A percentile compares a stretch with the other conserved stretches of the same genome.
These are phyloP conservation scores for Microbotryomycetes sp. DNA, from an alignment of 1,284 basidiomycete genomes.

Conservation along the genomic window DNA sequence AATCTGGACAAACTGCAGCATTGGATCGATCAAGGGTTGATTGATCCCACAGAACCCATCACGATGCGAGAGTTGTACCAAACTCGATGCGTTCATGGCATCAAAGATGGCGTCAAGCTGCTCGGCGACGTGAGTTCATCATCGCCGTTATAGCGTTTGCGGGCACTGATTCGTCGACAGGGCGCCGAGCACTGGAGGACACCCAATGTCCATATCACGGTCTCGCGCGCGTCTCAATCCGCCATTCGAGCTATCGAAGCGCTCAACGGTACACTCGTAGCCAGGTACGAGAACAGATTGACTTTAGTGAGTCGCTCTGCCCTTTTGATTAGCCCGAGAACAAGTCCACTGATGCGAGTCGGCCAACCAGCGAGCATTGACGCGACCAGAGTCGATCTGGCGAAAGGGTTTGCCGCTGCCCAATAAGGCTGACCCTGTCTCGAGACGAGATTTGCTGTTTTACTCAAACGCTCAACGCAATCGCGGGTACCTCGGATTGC, in stretches of 20 bases:
- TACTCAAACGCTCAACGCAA: slow-evolving; percentile 44
- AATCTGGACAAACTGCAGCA: slow-evolving; percentile 81
- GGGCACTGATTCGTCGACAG: slow-evolving; percentile 41
- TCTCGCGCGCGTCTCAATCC: slow-evolving; percentile 76
- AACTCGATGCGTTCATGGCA: slow-evolving; percentile 80
- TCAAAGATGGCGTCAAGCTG: slow-evolving; percentile 84
- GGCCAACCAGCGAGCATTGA: slow-evolving; percentile 22
- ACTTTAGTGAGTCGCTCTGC: slow-evolving; percentile 47
- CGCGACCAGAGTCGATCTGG: slow-evolving; percentile 30
- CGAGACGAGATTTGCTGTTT: slow-evolving; percentile 36
- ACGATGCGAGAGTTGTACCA: slow-evolving; percentile 76
- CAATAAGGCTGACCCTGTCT: slow-evolving; percentile 25
- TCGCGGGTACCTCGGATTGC: slow-evolving; percentile 34
- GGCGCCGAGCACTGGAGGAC: slow-evolving; percentile 61
- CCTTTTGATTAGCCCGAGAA: neutral
- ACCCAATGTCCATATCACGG: slow-evolving; percentile 64
- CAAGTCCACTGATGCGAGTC: neutral
- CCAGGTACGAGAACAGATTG: slow-evolving; percentile 85
- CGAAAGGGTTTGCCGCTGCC: slow-evolving; percentile 17
- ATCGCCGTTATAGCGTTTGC: neutral
- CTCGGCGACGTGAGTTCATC: slow-evolving; percentile 61
- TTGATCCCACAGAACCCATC: slow-evolving; percentile 73
- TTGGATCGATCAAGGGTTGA: slow-evolving; percentile 79
- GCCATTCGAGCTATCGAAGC: slow-evolving; percentile 79
- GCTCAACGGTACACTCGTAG: slow-evolving; percentile 74